phyloP scores from a whole-genome alignment of 140 eudicot genomes.

The Bidens hawaiensis region DNA sequence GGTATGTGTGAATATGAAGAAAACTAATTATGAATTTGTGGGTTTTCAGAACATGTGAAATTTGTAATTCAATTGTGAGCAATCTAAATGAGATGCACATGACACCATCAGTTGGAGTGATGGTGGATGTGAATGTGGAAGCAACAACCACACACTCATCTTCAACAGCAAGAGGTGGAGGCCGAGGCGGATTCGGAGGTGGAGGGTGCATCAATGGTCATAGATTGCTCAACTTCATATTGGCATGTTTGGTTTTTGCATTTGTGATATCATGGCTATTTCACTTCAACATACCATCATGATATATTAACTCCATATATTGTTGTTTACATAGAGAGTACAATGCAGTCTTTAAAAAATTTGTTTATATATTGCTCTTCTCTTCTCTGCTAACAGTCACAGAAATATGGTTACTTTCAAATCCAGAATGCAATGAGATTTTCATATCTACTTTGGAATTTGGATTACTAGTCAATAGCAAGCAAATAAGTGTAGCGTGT shows the following conservation, averaged over 20 bases:
- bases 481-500: too few relatives aligned
- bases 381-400: not conserved
- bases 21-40: too few relatives aligned
- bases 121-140: constrained; percentile 27
- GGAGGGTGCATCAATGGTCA: constrained; percentile 69
- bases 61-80: constrained; percentile 65
- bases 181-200: too few relatives aligned
- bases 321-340: not conserved
- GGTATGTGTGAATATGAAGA: too few relatives aligned
- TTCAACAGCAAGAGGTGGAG: constrained; percentile 1
- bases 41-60: constrained; percentile 70
- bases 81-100: constrained; percentile 46
- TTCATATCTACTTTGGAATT: too few relatives aligned
- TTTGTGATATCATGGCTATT: constrained; percentile 95
- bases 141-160: constrained; percentile 21
- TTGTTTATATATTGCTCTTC: not conserved
- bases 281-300: constrained; percentile 82
- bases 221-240: constrained; percentile 68
- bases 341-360: not conserved
- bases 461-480: too few relatives aligned
- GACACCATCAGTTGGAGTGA: constrained; percentile 19
- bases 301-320: constrained; percentile 4
- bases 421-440: too few relatives aligned
- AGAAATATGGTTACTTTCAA: too few relatives aligned
- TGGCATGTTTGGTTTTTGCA: constrained; percentile 89